Percentiles rank a stretch among this genome's conserved stretches.
Conservation (phyloP, 2,329 filamentous ascomycete genomes). For the Nigrospora sphaerica region DNA sequence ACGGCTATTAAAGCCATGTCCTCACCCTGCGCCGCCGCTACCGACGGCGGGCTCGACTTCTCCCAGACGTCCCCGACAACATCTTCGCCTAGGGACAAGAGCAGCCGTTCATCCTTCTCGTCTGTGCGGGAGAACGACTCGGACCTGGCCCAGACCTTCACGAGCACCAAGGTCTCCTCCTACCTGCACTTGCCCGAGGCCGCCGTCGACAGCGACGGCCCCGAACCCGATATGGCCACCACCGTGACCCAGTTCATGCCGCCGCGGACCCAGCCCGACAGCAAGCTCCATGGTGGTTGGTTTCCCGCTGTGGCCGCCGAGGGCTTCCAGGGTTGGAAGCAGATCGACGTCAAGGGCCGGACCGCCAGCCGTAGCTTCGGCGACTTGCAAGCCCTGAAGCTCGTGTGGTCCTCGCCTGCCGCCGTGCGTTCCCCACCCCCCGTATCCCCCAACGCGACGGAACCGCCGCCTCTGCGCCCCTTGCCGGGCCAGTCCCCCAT, state of each 20-base stretch:
- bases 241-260: constrained; percentile 39
- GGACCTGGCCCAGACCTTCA: constrained; percentile 55
- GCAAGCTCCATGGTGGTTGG: constrained; percentile 51
- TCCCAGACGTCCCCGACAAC: not conserved
- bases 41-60: too few relatives aligned
- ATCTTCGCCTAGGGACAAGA: not conserved
- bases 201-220: constrained; percentile 30
- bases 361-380: constrained; percentile 55
- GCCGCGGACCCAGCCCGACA: constrained; percentile 47
- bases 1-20: too few relatives aligned
- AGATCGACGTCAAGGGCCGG: constrained; percentile 52
- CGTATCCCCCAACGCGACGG: not conserved
- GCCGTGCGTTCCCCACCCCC: not conserved
- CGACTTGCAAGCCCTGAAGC: constrained; percentile 48
- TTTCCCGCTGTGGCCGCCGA: constrained; percentile 41
- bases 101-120: constrained; percentile 43
- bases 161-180: constrained; percentile 54
- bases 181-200: constrained; percentile 44
- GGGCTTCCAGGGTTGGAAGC: constrained; percentile 56
- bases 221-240: constrained; percentile 27
- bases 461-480: constrained; percentile 17
- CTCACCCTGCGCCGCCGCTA: too few relatives aligned
- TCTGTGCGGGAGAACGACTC: constrained; percentile 55
- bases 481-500: constrained; percentile 47
- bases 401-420: constrained; percentile 43